Conservation (phyloP, 2,329 filamentous ascomycete species). For the Aspergillus tamarii region DNA sequence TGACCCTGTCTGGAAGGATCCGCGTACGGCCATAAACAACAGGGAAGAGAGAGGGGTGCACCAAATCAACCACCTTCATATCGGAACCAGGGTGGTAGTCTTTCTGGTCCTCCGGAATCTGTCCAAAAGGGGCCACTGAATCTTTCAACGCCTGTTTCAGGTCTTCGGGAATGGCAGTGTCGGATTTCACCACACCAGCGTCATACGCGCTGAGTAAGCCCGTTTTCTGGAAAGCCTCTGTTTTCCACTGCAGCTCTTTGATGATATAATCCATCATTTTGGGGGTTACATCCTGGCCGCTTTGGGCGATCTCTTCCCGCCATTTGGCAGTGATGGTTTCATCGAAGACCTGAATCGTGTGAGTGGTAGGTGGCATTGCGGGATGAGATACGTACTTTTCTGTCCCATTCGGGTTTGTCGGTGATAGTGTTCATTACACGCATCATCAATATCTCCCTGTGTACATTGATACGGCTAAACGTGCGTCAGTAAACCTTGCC, state of each 20-base stretch:
- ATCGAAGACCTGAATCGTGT: conserved; percentile 32
- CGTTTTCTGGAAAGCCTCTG: conserved; percentile 41
- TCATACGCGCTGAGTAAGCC: conserved; percentile 52
- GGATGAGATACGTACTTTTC: conserved; percentile 44
- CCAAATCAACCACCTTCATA: conserved; percentile 63
- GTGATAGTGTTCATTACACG: conserved; percentile 46
- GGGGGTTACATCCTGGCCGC: conserved; percentile 31
- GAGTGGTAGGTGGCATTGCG: conserved; percentile 33
- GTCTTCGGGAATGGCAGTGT: conserved; percentile 48
- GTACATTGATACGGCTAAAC: conserved; percentile 17
- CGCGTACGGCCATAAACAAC: conserved; percentile 35
- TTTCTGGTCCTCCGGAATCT: conserved; percentile 48
- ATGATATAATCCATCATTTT: conserved; percentile 47
- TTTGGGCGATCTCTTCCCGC: conserved; percentile 30
- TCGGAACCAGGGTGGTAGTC: conserved; percentile 68
- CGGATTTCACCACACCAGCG: conserved; percentile 56
- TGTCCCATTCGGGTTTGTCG: conserved; percentile 48
- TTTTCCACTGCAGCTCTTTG: conserved; percentile 55
- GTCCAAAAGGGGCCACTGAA: conserved; percentile 56
- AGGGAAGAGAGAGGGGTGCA: conserved; percentile 62
- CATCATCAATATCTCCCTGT: conserved; percentile 47
- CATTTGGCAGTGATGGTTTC: conserved; percentile 39
- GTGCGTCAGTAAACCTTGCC: background rate
- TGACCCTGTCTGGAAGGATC: conserved; percentile 24
- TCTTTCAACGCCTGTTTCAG: conserved; percentile 49